Conservation (phyloP, 106 monocot genomes). For the Dioscorea dumetorum region DNA sequence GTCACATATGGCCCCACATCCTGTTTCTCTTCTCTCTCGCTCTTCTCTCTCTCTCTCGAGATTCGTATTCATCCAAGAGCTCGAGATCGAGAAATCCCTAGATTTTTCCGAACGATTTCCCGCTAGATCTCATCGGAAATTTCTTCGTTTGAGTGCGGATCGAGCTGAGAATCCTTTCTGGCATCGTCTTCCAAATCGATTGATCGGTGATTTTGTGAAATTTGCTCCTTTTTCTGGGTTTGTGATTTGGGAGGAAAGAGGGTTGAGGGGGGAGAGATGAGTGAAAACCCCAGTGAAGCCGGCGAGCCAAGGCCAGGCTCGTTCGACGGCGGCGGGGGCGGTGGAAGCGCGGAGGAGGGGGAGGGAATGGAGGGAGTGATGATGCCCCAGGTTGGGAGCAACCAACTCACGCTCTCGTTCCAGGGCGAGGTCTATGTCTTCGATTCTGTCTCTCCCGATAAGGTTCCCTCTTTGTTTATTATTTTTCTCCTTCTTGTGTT, state of each 20-base stretch:
- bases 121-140: neutral
- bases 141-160: neutral
- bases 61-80: neutral
- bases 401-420: conserved; percentile 90
- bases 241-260: neutral
- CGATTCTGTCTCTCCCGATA: conserved; percentile 91
- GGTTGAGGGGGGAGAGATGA: neutral
- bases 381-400: conserved; percentile 11
- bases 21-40: neutral
- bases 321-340: neutral
- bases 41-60: neutral
- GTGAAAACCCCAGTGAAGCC: neutral
- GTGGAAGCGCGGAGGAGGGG: neutral
- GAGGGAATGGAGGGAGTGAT: conserved; percentile 1
- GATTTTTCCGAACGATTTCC: neutral
- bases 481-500: neutral
- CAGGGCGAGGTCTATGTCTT: conserved; percentile 94
- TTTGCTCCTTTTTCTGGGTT: neutral
- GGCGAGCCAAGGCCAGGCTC: neutral
- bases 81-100: neutral
- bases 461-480: conserved; percentile 30
- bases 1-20: neutral
- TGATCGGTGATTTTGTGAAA: neutral
- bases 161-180: neutral
- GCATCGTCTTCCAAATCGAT: neutral